phyloP scores from a whole-genome alignment of 306 rosid species.

The Gynostemma pentaphyllum region DNA sequence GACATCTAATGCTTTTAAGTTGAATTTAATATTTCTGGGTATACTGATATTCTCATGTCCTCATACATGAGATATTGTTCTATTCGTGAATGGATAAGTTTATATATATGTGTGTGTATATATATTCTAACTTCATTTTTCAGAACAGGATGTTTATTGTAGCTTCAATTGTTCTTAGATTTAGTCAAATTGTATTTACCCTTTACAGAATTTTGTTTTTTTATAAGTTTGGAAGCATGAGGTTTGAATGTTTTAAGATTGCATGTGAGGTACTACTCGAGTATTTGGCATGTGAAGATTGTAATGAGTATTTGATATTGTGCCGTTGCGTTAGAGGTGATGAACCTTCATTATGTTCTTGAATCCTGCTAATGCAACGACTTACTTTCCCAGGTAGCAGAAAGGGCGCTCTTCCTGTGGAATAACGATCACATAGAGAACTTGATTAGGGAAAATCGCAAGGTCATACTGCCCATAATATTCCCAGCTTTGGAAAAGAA shows the following conservation, averaged over 20 bases:
- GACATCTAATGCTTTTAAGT: too few relatives aligned
- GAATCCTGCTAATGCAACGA: background rate
- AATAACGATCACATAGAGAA: conserved; percentile 61
- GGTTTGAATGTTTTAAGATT: background rate
- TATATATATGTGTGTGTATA: too few relatives aligned
- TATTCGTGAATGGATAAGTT: too few relatives aligned
- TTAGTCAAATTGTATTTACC: background rate
- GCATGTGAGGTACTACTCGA: background rate
- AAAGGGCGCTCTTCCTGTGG: conserved; percentile 65
- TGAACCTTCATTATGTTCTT: background rate
- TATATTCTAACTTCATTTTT: too few relatives aligned
- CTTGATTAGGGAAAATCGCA: conserved; percentile 43
- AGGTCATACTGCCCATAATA: conserved; percentile 51
- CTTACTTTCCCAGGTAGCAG: conserved; percentile 53
- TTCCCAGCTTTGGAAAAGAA: conserved; percentile 67
- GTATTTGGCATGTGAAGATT: background rate
- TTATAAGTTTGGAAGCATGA: background rate
- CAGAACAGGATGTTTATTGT: too few relatives aligned
- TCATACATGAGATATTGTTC: too few relatives aligned
- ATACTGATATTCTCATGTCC: too few relatives aligned
- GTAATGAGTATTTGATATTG: background rate
- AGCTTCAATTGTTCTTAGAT: too few relatives aligned
- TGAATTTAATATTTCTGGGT: too few relatives aligned
- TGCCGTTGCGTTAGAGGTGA: background rate
- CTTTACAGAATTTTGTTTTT: background rate